A percentile compares a stretch with the other conserved stretches of the same genome.
These are phyloP conservation scores for Nakazawaea siamensis DNA, from an alignment of 805 yeast genomes.

Conservation along the genomic window DNA sequence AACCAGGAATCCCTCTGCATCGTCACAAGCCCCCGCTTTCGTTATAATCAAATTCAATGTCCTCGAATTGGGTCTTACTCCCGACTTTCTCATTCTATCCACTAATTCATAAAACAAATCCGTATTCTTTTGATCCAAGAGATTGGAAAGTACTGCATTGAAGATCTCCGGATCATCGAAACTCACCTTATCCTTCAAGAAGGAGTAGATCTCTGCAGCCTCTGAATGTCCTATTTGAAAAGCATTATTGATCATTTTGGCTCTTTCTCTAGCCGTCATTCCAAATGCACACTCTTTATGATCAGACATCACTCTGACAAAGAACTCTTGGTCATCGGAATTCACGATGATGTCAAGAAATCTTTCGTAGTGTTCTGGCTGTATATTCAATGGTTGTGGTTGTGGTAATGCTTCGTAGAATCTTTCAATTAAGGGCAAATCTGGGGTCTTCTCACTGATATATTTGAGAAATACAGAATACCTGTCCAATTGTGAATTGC, in stretches of 20 bases:
- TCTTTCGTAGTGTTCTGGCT: conserved; percentile 5
- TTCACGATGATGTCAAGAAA: neutral
- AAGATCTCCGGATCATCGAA: conserved; percentile 3
- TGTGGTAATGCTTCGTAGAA: conserved; percentile 3
- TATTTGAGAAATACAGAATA: conserved; percentile 7
- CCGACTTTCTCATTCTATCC: neutral
- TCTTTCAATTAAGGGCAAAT: conserved; percentile 1
- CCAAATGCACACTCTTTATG: neutral
- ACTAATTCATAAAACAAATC: neutral
- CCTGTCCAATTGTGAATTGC: conserved; percentile 1
- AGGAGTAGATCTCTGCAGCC: conserved; percentile 1
- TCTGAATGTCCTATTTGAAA: conserved; percentile 5
- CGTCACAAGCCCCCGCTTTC: neutral
- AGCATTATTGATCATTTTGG: conserved; percentile 4
- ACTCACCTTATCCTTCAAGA: neutral
- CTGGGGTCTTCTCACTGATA: conserved; percentile 2
- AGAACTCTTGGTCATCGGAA: neutral
- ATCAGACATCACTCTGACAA: conserved; percentile 3
- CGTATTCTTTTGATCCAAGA: neutral
- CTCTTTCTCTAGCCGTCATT: conserved; percentile 1
- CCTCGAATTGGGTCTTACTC: neutral
- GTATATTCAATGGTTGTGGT: conserved; percentile 7
- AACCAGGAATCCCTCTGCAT: neutral
- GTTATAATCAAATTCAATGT: neutral
- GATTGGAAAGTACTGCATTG: conserved; percentile 1